A percentile compares a stretch with the other conserved stretches of the same genome.
These are phyloP conservation scores for Colletotrichum sp. DNA, from an alignment of 2,329 filamentous ascomycete genomes.

Conservation along the genomic window DNA sequence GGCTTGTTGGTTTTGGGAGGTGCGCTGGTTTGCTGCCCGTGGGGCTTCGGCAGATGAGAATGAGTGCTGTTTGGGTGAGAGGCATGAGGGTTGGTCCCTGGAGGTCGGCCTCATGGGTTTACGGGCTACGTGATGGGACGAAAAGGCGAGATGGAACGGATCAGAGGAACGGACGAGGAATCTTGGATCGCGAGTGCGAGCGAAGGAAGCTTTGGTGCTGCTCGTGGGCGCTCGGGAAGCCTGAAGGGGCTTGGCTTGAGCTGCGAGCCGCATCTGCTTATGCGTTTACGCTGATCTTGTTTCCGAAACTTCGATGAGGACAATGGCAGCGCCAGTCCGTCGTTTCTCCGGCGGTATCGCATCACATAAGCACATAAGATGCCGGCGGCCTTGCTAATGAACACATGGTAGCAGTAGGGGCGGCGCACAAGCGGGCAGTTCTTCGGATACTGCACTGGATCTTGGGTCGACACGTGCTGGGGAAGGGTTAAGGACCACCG, in stretches of 20 bases:
- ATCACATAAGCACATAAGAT: neutral
- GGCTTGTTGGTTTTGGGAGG: neutral
- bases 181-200: neutral
- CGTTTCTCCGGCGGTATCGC: neutral
- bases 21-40: neutral
- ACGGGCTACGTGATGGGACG: neutral
- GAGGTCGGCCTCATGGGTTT: neutral
- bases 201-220: neutral
- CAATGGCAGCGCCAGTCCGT: neutral
- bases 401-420: neutral
- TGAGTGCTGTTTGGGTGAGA: neutral
- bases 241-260: neutral
- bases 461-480: neutral
- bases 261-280: neutral
- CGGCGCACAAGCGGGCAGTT: conserved; percentile 4
- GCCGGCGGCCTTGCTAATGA: neutral
- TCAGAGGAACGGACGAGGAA: neutral
- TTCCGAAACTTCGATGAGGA: neutral
- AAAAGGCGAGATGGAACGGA: neutral
- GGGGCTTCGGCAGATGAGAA: conserved; percentile 14
- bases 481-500: neutral
- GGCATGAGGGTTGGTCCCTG: conserved; percentile 8
- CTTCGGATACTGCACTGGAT: neutral
- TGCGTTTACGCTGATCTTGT: neutral
- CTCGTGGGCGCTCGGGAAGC: neutral